Evolutionary conservation across 176 grass and related monocot genomes (phyloP).

Genomic region (Carex parvula): DNA sequence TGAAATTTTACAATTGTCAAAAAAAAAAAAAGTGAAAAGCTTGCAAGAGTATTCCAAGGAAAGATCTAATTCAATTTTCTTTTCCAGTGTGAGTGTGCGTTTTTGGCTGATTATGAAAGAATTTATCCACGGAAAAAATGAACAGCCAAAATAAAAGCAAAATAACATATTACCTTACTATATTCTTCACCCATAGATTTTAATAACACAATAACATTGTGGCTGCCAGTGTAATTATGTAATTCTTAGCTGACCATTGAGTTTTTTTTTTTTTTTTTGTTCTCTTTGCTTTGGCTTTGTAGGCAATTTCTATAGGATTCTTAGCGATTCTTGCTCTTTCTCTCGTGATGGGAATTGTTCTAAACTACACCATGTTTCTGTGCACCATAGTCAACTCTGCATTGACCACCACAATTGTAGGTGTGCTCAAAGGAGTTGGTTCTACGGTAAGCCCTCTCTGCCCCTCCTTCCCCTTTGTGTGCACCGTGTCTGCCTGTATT

Average conservation of each 20-base stretch:
- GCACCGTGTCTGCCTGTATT: not conserved
- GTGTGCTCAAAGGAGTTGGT: constrained; percentile 90
- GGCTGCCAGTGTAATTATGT: not conserved
- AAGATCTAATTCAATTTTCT: not conserved
- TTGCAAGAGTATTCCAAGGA: not conserved
- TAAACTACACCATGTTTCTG: constrained; percentile 97
- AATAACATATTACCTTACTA: not conserved
- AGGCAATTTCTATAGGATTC: constrained; percentile 58
- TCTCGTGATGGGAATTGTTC: constrained; percentile 76
- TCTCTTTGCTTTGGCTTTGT: constrained; percentile 22
- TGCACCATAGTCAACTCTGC: constrained; percentile 97
- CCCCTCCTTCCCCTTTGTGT: not conserved
- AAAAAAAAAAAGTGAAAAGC: not conserved
- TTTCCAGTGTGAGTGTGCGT: not conserved
- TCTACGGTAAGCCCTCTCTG: constrained; percentile 57
- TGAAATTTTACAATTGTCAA: not conserved
- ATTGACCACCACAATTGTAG: constrained; percentile 91
- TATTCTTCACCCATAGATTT: not conserved
- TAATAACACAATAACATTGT: not conserved
- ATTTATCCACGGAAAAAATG: not conserved
- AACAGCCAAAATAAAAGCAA: not conserved
- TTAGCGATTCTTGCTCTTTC: constrained; percentile 58
- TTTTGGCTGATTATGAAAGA: not conserved
- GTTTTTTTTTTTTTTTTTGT: not conserved
- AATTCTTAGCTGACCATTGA: not conserved